These are phyloP conservation scores for Ulmus americana DNA, from an alignment of 331 rosid genomes.

Conservation along the genomic window DNA sequence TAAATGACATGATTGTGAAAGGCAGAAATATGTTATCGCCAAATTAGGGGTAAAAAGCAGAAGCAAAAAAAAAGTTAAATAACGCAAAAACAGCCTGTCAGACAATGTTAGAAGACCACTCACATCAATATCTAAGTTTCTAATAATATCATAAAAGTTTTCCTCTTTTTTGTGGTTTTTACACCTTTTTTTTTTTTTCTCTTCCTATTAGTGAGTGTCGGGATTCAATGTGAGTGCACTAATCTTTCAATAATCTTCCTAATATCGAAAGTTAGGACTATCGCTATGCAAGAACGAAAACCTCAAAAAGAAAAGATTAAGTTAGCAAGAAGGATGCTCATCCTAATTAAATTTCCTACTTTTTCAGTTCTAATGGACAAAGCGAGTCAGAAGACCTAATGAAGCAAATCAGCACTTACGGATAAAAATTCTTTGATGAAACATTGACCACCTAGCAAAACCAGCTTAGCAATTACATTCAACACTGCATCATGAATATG, in stretches of 20 bases:
- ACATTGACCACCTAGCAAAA: conserved; percentile 12
- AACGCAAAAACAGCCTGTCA: neutral
- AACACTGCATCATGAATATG: conserved; percentile 34
- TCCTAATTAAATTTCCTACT: neutral
- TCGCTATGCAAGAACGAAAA: neutral
- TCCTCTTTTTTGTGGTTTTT: neutral
- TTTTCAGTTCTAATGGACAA: neutral
- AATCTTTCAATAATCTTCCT: neutral
- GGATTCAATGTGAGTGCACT: neutral
- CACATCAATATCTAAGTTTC: neutral
- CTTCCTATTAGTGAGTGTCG: neutral
- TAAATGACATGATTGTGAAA: neutral
- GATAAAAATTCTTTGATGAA: conserved; percentile 26
- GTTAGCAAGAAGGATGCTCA: conserved; percentile 4
- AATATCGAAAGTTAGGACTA: neutral
- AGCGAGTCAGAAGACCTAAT: conserved; percentile 5
- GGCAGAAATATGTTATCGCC: neutral
- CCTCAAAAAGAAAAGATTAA: neutral
- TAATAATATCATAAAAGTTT: neutral
- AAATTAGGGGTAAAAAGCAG: neutral
- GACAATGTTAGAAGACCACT: neutral
- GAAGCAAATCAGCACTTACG: conserved; percentile 13
- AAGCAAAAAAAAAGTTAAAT: neutral
- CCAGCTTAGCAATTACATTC: conserved; percentile 36
- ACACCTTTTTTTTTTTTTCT: neutral